These are phyloP conservation scores for Chlamydomonas eustigma DNA, from an alignment of 139 green algal species.

Conservation along the genomic window DNA sequence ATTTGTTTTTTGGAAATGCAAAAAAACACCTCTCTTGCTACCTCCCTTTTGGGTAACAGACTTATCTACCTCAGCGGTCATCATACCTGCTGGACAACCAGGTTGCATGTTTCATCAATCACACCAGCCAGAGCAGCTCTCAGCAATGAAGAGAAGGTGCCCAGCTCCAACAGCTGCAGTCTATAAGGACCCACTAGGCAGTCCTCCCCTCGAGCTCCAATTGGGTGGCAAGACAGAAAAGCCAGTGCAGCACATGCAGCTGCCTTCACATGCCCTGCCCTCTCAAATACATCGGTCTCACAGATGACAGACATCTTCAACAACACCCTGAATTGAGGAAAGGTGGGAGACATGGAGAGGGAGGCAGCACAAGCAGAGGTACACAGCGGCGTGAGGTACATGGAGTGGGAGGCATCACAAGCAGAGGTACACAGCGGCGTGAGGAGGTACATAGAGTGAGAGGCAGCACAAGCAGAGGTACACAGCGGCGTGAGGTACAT, in stretches of 20 bases:
- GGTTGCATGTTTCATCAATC: slow-evolving; percentile 45
- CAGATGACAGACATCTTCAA: neutral
- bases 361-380: no score
- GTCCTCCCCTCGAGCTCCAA: slow-evolving; percentile 47
- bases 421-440: no score
- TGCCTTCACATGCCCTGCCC: slow-evolving; percentile 51
- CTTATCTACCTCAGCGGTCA: no score
- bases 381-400: no score
- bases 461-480: no score
- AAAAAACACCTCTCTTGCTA: no score
- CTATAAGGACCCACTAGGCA: slow-evolving; percentile 51
- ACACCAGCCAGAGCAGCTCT: slow-evolving; percentile 49
- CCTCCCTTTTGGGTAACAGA: no score
- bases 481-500: no score
- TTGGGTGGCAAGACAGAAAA: slow-evolving; percentile 70
- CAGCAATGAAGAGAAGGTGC: slow-evolving; percentile 53
- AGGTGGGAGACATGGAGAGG: no score
- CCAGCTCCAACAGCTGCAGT: slow-evolving; percentile 13
- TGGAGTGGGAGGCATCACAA: no score
- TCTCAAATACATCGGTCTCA: slow-evolving; percentile 39
- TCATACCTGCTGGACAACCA: slow-evolving; percentile 54
- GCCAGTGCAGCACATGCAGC: slow-evolving; percentile 61
- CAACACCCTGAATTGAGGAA: slow-evolving; percentile 1
- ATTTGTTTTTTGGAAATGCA: no score
- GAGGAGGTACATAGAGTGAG: no score